phyloP scores from a whole-genome alignment of 495 filamentous ascomycete species.

The Letharia columbiana region DNA sequence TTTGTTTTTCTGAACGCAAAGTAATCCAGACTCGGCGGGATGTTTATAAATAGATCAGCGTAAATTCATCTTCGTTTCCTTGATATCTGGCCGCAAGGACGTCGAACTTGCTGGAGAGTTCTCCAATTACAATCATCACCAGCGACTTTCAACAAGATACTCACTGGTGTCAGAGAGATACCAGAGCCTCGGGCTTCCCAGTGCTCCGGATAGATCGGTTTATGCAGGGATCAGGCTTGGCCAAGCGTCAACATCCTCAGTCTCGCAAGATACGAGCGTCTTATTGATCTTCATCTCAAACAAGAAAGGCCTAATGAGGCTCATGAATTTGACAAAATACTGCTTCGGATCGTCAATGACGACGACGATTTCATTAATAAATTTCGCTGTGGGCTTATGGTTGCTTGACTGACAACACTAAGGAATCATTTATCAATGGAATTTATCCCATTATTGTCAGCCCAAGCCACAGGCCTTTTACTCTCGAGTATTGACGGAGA shows the following conservation, averaged over 20 bases:
- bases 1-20: constrained; percentile 4
- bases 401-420: not conserved
- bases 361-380: not conserved
- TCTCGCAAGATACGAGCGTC: not conserved
- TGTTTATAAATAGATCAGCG: constrained; percentile 15
- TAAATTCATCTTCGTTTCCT: not conserved
- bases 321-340: not conserved
- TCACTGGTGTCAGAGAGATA: not conserved
- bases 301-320: not conserved
- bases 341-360: not conserved
- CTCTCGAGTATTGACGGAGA: not conserved
- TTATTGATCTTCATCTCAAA: not conserved
- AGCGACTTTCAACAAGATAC: not conserved
- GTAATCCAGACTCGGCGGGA: constrained; percentile 13
- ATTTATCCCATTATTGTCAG: not conserved
- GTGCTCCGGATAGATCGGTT: not conserved
- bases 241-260: not conserved
- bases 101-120: not conserved
- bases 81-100: not conserved
- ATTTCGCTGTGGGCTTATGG: not conserved
- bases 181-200: not conserved
- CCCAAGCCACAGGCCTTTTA: not conserved
- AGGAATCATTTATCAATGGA: not conserved
- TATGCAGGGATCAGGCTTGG: constrained; percentile 5
- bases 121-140: not conserved